Conservation (phyloP, 306 rosid species). For the Lotus japonicus region DNA sequence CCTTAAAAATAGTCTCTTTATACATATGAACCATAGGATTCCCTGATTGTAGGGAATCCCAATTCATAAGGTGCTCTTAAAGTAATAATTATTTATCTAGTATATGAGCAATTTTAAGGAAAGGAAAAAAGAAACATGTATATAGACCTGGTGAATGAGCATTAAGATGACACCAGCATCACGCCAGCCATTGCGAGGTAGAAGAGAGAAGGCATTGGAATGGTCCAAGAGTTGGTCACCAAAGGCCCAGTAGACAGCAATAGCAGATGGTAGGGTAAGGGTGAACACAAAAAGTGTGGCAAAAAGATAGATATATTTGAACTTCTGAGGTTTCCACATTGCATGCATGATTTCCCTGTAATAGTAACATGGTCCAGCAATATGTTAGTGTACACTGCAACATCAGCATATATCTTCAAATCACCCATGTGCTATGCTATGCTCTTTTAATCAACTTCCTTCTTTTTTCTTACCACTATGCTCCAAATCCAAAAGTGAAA, state of each 20-base stretch:
- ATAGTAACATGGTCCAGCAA: slow-evolving; percentile 11
- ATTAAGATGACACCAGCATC: slow-evolving; percentile 64
- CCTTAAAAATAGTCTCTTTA: too few species aligned
- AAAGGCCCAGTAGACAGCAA: slow-evolving; percentile 90
- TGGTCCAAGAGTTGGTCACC: slow-evolving; percentile 81
- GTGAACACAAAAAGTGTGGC: slow-evolving; percentile 91
- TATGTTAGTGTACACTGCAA: slow-evolving; percentile 6
- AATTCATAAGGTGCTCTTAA: neutral
- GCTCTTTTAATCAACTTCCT: neutral
- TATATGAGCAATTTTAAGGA: neutral
- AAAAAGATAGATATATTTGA: slow-evolving; percentile 65
- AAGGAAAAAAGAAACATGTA: neutral
- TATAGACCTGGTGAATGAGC: slow-evolving; percentile 90
- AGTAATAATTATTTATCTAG: neutral
- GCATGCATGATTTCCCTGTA: slow-evolving; percentile 98
- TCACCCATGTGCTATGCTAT: neutral
- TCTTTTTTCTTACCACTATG: neutral
- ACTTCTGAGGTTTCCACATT: slow-evolving; percentile 97
- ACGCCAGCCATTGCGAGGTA: slow-evolving; percentile 73
- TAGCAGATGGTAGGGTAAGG: slow-evolving; percentile 81
- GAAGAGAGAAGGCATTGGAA: slow-evolving; percentile 79
- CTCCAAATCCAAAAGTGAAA: neutral
- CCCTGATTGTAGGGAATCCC: too few species aligned
- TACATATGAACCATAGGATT: too few species aligned
- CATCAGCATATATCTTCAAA: slow-evolving; percentile 2